Base-by-base conservation (phyloP, 306 rosid species). In the Acacia melanoxylon region DNA sequence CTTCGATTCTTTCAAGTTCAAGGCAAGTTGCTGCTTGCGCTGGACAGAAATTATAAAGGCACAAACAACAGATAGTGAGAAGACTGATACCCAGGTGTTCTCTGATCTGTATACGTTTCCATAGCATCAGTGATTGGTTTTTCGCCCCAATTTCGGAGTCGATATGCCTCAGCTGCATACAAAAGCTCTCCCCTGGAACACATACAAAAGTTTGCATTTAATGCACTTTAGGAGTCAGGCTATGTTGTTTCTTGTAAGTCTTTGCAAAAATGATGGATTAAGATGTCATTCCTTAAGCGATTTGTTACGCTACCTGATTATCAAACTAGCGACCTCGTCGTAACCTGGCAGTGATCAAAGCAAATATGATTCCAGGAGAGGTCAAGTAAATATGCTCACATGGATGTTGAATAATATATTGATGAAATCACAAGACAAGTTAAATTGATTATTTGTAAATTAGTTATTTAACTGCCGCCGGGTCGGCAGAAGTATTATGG, bases 91-190 rank as follows among this genome's bases (percentile, higher is more conserved):
- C 98, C 94, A 95, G 12, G 98, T 90, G 87, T 89, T 86, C 83
- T 95, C 99, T 27, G 29, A 27, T 27, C 29, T 35, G 97, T 90
- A 88, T 95, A 95, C 94, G 92, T 93, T 88, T 95, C 99, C 97
- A 89, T 95, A 29, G 99, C 99, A 72, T 93, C 99, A 0, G 96
- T 89, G 88, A 95, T 89, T 11, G 97, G 92, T 48, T 89, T 89
- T 79, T 93, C 99, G 0, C 98, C 99, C 99, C 98, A 95, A 90
- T 95, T 95, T 0, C 98, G 91, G n/a, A 95, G 89, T 13, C 99
- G 85, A 82, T 92, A 97, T 4, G 99, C 97, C 83, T 95, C 99
- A 0, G 99, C 92, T 41, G 98, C 91, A 72, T 95, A 93, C 68
- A 93, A 83, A 59, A 59, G 98, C 99, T 87, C 85, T 92, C 8